These are phyloP conservation scores for Cucumis cinereus DNA, from an alignment of 306 rosid species.

Conservation along the genomic window DNA sequence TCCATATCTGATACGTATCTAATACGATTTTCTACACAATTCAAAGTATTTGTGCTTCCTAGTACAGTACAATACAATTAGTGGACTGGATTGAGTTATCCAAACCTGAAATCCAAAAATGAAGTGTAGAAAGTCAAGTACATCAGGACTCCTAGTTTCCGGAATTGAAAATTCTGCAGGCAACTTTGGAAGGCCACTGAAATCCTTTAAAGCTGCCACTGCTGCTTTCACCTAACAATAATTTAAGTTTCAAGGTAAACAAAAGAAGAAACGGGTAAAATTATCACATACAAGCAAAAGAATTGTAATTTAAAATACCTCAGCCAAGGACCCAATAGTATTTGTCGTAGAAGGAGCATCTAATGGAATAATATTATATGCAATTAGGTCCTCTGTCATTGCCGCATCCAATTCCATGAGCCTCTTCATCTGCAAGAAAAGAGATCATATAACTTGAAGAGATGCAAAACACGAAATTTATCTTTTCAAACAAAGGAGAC, in stretches of 20 bases:
- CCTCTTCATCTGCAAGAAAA: constrained; percentile 53
- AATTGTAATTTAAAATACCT: constrained; percentile 32
- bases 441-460: constrained; percentile 4
- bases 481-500: too few relatives aligned
- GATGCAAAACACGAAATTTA: neutral
- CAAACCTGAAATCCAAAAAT: constrained; percentile 88
- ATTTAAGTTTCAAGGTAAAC: neutral
- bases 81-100: neutral
- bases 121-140: constrained; percentile 75
- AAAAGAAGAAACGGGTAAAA: neutral
- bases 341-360: constrained; percentile 70
- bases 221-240: constrained; percentile 78
- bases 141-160: constrained; percentile 47
- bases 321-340: constrained; percentile 41
- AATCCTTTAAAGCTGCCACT: constrained; percentile 52
- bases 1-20: too few relatives aligned
- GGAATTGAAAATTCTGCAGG: constrained; percentile 46
- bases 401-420: constrained; percentile 81
- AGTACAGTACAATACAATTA: neutral
- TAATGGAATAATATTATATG: constrained; percentile 82
- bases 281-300: neutral
- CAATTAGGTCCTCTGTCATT: constrained; percentile 74
- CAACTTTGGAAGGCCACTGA: constrained; percentile 56
- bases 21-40: too few relatives aligned
- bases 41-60: too few relatives aligned